A percentile compares a stretch with the other conserved stretches of the same genome.
phyloP scores from a whole-genome alignment of 176 grass and related monocot genomes.

The Cymbopogon citratus region DNA sequence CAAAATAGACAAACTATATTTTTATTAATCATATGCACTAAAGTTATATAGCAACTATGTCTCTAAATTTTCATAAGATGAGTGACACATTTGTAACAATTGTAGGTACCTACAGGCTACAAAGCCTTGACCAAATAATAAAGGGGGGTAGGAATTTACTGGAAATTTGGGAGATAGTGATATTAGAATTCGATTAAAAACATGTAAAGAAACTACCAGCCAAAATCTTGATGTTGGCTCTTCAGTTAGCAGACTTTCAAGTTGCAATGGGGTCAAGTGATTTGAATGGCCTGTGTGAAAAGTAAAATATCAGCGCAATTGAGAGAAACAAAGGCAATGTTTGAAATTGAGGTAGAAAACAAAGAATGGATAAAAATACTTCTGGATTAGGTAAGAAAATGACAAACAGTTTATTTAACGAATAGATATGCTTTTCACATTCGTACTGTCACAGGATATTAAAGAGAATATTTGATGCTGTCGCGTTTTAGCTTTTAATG shows the following conservation, averaged over 20 bases:
- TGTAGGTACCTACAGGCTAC: background rate
- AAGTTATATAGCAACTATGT: background rate
- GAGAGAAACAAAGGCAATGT: constrained; percentile 11
- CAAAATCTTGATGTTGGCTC: constrained; percentile 70
- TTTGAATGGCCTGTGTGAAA: constrained; percentile 53
- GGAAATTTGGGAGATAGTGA: background rate
- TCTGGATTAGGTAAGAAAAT: background rate
- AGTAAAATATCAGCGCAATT: constrained; percentile 6
- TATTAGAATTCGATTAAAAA: background rate
- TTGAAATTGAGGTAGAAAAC: constrained; percentile 18
- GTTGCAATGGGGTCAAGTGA: constrained; percentile 86
- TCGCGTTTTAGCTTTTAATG: background rate
- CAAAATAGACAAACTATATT: background rate
- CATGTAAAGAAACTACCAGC: constrained; percentile 56
- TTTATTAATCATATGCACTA: background rate
- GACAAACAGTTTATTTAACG: background rate
- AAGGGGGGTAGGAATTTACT: background rate
- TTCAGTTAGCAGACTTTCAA: constrained; percentile 81
- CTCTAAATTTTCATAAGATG: background rate
- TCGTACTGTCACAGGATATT: background rate
- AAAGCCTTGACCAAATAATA: background rate
- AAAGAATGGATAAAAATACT: background rate
- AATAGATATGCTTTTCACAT: background rate
- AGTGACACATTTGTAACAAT: constrained; percentile 7
- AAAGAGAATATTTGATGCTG: background rate